These are phyloP conservation scores for Xerocomellus dryophilus DNA, from an alignment of 768 basidiomycete genomes.

Conservation along the genomic window DNA sequence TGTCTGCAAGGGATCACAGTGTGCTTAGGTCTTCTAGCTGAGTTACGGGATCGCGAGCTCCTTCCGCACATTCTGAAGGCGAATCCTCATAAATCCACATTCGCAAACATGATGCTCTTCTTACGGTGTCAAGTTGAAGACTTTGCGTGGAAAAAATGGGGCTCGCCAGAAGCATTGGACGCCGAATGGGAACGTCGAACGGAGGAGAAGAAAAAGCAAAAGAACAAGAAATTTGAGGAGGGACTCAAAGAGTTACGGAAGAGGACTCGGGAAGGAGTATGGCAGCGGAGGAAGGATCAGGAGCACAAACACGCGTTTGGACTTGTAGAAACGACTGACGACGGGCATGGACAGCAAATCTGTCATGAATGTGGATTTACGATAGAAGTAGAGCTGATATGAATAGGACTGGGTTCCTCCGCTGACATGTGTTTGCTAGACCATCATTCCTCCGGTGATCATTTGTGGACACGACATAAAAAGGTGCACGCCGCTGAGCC, in stretches of 20 bases:
- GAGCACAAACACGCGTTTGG: conserved; percentile 89
- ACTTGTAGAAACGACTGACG: conserved; percentile 46
- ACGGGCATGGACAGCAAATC: conserved; percentile 63
- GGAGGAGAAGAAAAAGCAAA: conserved; percentile 82
- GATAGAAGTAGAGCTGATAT: conserved; percentile 84
- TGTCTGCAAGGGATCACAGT: neutral
- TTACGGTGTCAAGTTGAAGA: conserved; percentile 91
- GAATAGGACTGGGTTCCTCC: conserved; percentile 1
- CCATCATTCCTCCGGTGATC: too few relatives aligned
- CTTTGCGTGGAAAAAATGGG: conserved; percentile 99
- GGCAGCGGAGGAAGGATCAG: conserved; percentile 82
- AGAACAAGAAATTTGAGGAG: conserved; percentile 94
- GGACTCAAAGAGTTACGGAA: conserved; percentile 79
- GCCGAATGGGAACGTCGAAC: conserved; percentile 78
- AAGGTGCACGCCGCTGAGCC: too few relatives aligned
- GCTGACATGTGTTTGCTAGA: neutral
- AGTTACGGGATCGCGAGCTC: conserved; percentile 86
- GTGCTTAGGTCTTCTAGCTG: conserved; percentile 50
- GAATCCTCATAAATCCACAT: conserved; percentile 93
- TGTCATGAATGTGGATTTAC: conserved; percentile 92
- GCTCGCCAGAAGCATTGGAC: conserved; percentile 86
- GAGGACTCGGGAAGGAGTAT: conserved; percentile 84
- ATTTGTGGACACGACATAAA: too few relatives aligned
- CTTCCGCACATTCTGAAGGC: conserved; percentile 92
- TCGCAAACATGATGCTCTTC: conserved; percentile 99